Evolutionary conservation across 2,329 filamentous ascomycete species (phyloP).

Genomic region (Colletotrichum karsti): DNA sequence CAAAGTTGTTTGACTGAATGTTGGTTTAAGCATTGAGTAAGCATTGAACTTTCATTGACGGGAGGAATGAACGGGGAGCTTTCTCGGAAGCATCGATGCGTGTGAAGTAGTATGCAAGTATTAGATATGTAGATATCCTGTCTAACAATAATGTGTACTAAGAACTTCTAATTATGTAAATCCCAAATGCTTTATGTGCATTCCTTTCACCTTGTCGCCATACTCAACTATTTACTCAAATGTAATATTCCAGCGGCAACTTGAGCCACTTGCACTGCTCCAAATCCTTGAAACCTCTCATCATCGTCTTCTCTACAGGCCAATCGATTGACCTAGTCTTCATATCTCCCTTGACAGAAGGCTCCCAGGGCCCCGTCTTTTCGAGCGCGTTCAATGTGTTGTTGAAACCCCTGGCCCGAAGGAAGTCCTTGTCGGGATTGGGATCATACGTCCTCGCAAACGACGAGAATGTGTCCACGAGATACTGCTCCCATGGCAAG

Average conservation of each 20-base stretch:
- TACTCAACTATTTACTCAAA: conserved; percentile 29
- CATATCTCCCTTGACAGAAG: conserved; percentile 44
- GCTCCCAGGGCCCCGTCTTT: conserved; percentile 48
- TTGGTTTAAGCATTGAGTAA: too few species aligned
- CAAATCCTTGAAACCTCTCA: conserved; percentile 50
- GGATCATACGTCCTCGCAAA: conserved; percentile 54
- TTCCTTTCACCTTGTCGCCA: neutral
- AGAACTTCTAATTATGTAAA: neutral
- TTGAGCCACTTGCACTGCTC: conserved; percentile 54
- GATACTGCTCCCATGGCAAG: conserved; percentile 23
- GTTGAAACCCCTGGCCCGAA: conserved; percentile 33
- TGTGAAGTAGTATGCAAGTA: neutral
- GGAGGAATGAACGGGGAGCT: too few species aligned
- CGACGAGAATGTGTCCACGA: conserved; percentile 51
- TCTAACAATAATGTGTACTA: neutral
- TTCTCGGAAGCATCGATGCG: neutral
- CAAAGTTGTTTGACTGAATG: too few species aligned
- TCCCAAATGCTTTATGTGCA: neutral
- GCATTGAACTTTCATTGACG: too few species aligned
- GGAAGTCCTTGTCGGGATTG: conserved; percentile 49
- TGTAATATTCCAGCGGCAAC: conserved; percentile 47
- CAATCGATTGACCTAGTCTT: conserved; percentile 51
- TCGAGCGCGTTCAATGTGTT: conserved; percentile 42
- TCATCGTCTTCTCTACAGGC: conserved; percentile 36
- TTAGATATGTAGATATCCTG: neutral